Base-by-base conservation (phyloP, 352 stramenopile species). In the Pythium grandisporangium region DNA sequence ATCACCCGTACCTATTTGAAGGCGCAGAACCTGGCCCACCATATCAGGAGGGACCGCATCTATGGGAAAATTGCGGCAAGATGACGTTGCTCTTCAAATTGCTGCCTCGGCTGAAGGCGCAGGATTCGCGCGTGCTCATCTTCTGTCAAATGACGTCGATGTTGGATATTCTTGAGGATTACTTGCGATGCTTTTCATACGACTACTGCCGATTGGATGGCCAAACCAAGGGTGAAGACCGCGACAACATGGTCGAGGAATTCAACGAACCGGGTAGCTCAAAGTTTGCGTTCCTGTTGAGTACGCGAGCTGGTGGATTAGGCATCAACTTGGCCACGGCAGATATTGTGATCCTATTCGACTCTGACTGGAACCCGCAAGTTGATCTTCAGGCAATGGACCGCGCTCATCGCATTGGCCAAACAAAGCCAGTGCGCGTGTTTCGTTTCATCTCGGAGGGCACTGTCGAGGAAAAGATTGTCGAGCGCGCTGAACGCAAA, bases 91-190 rank as follows among this genome's bases (percentile, higher is more conserved):
- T 99, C 29, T 93, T 99, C 66, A 91, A 86, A 34, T 65, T 97
- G n/a, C 64, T 97, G 38, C 66, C 73, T 1, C 80, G 82, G 41
- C 66, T 97, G 6, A 89, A 86, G 53, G 67, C 64, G 0, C 82
- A 96, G 52, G 75, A 87, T 23, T 95, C 79, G 33, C 81, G 91
- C 16, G 91, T 99, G 20, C 68, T 99, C 14, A 98, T 99, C 59
- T 99, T 99, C 61, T 99, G 93, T 50, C 97, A 99, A 64, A 99
- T 99, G 96, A 99, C 96, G 33, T 93, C 95, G 25, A 96, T 99
- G 68, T 96, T 99, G 74, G 95, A 98, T 40, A 98, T 99, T 57
- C 50, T 99, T 17, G 96, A 99, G 60, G 96, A 99, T 65, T 99
- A 99, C 58, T 96, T 99, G 81, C 70, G 82, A 3, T 93, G 81